Percentiles rank a stretch among this genome's conserved stretches.
phyloP scores from a whole-genome alignment of 2,329 filamentous ascomycete species.

The Ophiostoma montium region DNA sequence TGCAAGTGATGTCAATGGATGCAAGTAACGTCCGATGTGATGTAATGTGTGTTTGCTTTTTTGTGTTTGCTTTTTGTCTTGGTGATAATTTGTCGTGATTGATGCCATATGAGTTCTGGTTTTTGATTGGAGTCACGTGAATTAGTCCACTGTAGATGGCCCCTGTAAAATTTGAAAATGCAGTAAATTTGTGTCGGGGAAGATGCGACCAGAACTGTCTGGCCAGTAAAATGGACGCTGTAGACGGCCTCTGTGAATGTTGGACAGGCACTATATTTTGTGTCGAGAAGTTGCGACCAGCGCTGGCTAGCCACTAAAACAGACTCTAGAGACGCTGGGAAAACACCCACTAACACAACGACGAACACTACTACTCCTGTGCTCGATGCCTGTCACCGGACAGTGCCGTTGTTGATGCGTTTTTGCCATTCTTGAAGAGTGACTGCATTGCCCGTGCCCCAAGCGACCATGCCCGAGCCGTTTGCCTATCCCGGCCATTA shows the following conservation, averaged over 20 bases:
- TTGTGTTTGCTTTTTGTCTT: too few species aligned
- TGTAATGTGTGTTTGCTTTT: too few species aligned
- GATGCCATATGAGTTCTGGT: too few species aligned
- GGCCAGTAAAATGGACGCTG: background rate
- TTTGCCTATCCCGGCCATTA: constrained; percentile 38
- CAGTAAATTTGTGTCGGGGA: too few species aligned
- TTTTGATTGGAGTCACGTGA: background rate
- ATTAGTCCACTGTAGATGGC: background rate
- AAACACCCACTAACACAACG: too few species aligned
- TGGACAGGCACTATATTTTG: background rate
- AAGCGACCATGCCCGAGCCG: constrained; percentile 8
- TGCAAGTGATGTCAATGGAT: background rate
- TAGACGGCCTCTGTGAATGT: background rate
- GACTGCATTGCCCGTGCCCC: background rate
- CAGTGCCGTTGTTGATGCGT: too few species aligned
- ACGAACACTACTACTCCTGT: too few species aligned
- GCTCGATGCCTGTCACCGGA: too few species aligned
- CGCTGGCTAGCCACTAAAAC: background rate
- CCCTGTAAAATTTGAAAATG: too few species aligned
- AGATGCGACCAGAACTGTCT: too few species aligned
- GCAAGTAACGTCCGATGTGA: background rate
- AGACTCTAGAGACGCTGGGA: background rate
- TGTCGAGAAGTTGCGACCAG: background rate
- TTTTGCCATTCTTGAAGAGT: too few species aligned
- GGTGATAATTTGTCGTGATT: too few species aligned